These are phyloP conservation scores for Lophiotrema nucula DNA, from an alignment of 495 filamentous ascomycete species.

Conservation along the genomic window DNA sequence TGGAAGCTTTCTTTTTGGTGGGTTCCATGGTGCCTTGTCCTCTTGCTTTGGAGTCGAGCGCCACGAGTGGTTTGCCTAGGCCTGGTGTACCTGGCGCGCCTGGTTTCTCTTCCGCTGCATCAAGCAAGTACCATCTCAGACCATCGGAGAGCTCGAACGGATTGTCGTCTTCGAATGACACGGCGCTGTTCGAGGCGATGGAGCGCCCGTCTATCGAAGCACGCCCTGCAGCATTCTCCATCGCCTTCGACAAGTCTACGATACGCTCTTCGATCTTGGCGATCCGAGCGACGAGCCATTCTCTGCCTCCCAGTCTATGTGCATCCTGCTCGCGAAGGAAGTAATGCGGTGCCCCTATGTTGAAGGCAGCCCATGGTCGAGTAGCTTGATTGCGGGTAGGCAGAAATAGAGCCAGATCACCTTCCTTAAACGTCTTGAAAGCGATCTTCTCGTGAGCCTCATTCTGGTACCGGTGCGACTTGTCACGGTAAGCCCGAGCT, in stretches of 20 bases:
- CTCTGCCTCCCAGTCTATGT: conserved; percentile 76
- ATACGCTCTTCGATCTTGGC: conserved; percentile 88
- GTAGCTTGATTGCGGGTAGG: conserved; percentile 91
- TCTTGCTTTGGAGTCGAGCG: conserved; percentile 74
- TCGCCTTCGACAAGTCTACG: conserved; percentile 81
- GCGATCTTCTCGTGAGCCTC: conserved; percentile 96
- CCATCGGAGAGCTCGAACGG: conserved; percentile 96
- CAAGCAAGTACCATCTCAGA: conserved; percentile 90
- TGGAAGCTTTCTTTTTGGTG: conserved; percentile 59
- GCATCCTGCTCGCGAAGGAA: conserved; percentile 91
- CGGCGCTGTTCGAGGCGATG: conserved; percentile 34
- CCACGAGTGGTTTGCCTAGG: conserved; percentile 83
- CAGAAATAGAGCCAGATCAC: conserved; percentile 91
- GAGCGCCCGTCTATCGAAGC: conserved; percentile 51
- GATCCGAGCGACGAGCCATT: conserved; percentile 95
- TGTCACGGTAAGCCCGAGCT: conserved; percentile 80
- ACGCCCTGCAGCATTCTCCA: conserved; percentile 54
- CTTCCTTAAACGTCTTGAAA: conserved; percentile 94
- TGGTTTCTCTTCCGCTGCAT: conserved; percentile 89
- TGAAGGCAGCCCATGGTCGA: conserved; percentile 97
- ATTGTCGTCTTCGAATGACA: conserved; percentile 85
- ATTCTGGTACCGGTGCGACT: conserved; percentile 75
- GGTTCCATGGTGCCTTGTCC: conserved; percentile 69
- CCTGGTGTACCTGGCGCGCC: conserved; percentile 93
- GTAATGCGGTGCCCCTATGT: conserved; percentile 93